Conservation (phyloP, 352 stramenopile genomes). For the Phytophthora pisi region DNA sequence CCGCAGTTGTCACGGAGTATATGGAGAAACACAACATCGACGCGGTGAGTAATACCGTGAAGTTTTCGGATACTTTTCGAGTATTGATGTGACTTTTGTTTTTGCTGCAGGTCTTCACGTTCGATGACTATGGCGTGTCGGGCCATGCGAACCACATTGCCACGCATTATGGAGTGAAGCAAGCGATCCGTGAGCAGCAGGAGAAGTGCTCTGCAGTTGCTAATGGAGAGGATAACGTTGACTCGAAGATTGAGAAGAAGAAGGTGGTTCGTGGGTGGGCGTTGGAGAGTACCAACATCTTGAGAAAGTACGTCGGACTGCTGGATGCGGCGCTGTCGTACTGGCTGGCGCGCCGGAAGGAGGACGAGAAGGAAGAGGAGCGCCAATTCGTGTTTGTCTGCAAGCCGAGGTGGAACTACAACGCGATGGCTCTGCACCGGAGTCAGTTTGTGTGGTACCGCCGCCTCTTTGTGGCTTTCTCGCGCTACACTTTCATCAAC, state of each 20-base stretch:
- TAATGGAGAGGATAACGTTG: background rate
- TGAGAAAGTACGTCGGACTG: constrained; percentile 90
- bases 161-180: constrained; percentile 62
- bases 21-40: constrained; percentile 65
- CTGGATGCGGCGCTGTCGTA: constrained; percentile 71
- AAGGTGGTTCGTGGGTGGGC: constrained; percentile 56
- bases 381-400: constrained; percentile 66
- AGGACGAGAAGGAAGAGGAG: constrained; percentile 13
- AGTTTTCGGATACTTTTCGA: background rate
- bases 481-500: constrained; percentile 95
- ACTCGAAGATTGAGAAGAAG: constrained; percentile 7
- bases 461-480: constrained; percentile 95
- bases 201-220: constrained; percentile 36
- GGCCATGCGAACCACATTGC: constrained; percentile 94
- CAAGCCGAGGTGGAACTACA: constrained; percentile 83
- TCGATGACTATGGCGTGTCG: constrained; percentile 94
- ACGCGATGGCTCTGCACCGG: constrained; percentile 90
- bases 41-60: constrained; percentile 37
- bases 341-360: constrained; percentile 28
- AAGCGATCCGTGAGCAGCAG: constrained; percentile 49
- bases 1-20: constrained; percentile 57
- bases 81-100: background rate
- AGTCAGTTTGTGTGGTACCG: constrained; percentile 98
- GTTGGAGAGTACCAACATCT: constrained; percentile 74
- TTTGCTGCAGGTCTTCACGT: constrained; percentile 88